Percentiles rank a stretch among this genome's conserved stretches.
These are phyloP conservation scores for Aureobasidium sp. DNA, from an alignment of 2,329 filamentous ascomycete genomes.

Conservation along the genomic window DNA sequence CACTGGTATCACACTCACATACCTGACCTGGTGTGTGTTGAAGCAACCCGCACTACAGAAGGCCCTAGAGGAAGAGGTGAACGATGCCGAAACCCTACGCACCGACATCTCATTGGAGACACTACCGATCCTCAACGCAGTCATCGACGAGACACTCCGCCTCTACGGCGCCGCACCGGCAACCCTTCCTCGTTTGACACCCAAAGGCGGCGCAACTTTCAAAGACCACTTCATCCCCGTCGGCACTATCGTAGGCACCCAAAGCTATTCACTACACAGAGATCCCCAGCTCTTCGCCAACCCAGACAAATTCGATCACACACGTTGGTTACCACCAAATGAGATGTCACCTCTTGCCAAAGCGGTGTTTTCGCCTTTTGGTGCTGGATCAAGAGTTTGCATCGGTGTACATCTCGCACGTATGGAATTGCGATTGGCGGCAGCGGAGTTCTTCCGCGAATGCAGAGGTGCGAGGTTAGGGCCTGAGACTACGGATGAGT, in stretches of 20 bases:
- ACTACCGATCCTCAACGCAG: conserved; percentile 29
- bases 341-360: conserved; percentile 23
- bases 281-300: conserved; percentile 29
- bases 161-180: conserved; percentile 37
- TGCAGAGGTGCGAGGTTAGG: conserved; percentile 28
- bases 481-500: conserved; percentile 28
- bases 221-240: conserved; percentile 29
- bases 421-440: conserved; percentile 33
- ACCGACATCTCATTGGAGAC: conserved; percentile 29
- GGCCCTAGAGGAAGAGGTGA: conserved; percentile 31
- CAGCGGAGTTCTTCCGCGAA: conserved; percentile 32
- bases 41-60: conserved; percentile 26
- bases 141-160: conserved; percentile 35
- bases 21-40: conserved; percentile 34
- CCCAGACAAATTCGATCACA: conserved; percentile 31
- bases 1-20: conserved; percentile 35
- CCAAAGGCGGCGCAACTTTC: conserved; percentile 29
- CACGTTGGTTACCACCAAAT: conserved; percentile 28
- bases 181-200: conserved; percentile 32
- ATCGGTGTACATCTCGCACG: conserved; percentile 36
- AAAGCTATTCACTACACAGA: conserved; percentile 33
- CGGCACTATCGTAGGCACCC: conserved; percentile 31
- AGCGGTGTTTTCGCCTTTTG: conserved; percentile 33
- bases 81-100: not conserved
- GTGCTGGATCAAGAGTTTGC: conserved; percentile 32